Percentiles rank a stretch among this genome's conserved stretches.
phyloP scores from a whole-genome alignment of 75 land plant species.

The Selaginella tamariscina region DNA sequence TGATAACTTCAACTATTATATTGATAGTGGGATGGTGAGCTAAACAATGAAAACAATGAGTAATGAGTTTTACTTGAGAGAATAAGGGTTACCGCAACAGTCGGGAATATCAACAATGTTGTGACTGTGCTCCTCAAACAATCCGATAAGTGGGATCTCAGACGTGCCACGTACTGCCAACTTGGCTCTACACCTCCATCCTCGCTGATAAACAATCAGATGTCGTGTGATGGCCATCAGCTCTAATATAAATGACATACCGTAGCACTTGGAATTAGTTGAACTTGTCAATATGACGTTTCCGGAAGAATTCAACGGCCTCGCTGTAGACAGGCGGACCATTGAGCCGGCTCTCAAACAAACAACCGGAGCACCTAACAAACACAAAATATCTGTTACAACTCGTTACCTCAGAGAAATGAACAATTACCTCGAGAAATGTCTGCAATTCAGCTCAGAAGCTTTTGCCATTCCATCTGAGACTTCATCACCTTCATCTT shows the following conservation, averaged over 20 bases:
- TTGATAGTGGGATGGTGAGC: neutral
- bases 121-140: conserved; percentile 86
- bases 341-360: conserved; percentile 58
- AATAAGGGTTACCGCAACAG: conserved; percentile 50
- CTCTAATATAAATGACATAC: conserved; percentile 20
- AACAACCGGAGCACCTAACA: conserved; percentile 82
- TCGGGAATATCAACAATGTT: conserved; percentile 74
- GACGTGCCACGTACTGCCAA: conserved; percentile 87
- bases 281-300: conserved; percentile 46
- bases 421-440: conserved; percentile 16
- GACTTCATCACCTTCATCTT: no score
- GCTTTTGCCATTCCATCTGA: conserved; percentile 13
- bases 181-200: conserved; percentile 98
- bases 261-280: conserved; percentile 48
- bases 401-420: neutral
- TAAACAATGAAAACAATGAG: neutral
- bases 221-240: neutral
- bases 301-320: conserved; percentile 48
- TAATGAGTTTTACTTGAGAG: neutral
- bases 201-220: conserved; percentile 36
- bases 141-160: conserved; percentile 57
- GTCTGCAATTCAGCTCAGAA: conserved; percentile 19
- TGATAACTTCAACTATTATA: neutral
- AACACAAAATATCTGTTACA: neutral
- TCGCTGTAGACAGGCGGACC: conserved; percentile 57